Base-by-base conservation (phyloP, 2,329 filamentous ascomycete species). In the Alternaria tenuissima region DNA sequence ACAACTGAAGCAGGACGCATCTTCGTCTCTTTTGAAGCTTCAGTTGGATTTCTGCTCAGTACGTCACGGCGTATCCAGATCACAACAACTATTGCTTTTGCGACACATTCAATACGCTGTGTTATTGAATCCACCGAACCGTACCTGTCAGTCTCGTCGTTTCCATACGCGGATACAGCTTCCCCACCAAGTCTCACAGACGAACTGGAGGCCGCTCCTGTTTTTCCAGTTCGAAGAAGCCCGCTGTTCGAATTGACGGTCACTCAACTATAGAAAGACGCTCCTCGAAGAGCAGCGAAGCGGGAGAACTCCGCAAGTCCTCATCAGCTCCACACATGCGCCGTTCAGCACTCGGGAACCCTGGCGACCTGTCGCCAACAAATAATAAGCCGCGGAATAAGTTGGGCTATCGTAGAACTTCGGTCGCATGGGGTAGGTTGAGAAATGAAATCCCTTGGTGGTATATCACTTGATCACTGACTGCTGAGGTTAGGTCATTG, bases 321-420 rank as follows among this genome's bases (percentile, higher is more conserved):
- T 75, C 77, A 6, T 84, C 83, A n/a, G 83, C 81, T 61, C 81
- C 83, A 64, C 82, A 83, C 68, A 78, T 84, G 70, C 81, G 79
- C 68, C 80, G 77, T 54, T 65, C 80, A 38, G 72, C 75, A 22
- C 66, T 77, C 18, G 67, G 69, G 36, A 78, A 76, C 38, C 73
- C 75, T 42, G 76, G 77, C 69, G 79, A 80, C 38, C 72, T 84
- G 64, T 82, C 81, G 62, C 81, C 82, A 53, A 79, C 78, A 43
- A 84, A 86, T 36, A 87, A 91, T 69, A 91, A 91, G 76, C 87
- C 88, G 75, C 88, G 94, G 75, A 97, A 97, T 79, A 97, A 96
- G 80, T 85, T 98, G 62, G 94, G 94, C 39, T 98, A 98, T 77
- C 94, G 97, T 81, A 88, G 94, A 74, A 97, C 93, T 36, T 96